Evolutionary conservation across 345 rosid species (phyloP).

Genomic region (Melastoma malabathricum): DNA sequence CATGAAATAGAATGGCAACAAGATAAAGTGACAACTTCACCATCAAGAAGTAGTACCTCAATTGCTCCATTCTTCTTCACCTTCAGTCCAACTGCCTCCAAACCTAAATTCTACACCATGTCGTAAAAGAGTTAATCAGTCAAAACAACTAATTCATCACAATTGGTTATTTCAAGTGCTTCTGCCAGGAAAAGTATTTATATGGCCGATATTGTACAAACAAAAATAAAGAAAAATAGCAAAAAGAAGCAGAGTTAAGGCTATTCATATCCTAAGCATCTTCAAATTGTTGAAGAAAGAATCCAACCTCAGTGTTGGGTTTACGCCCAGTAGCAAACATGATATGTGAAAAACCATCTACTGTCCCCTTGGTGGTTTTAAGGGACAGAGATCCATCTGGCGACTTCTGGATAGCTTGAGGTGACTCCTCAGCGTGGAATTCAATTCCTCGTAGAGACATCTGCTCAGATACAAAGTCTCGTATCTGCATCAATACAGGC

Average conservation of each 20-base stretch:
- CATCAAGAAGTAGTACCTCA: conserved; percentile 34
- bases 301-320: conserved; percentile 70
- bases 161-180: conserved; percentile 6
- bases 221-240: neutral
- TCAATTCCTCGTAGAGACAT: conserved; percentile 86
- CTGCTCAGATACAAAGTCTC: conserved; percentile 86
- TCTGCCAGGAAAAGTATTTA: neutral
- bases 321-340: conserved; percentile 98
- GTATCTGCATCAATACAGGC: conserved; percentile 31
- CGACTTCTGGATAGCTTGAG: conserved; percentile 68
- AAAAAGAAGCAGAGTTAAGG: neutral
- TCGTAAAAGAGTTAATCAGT: conserved; percentile 7
- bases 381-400: conserved; percentile 69
- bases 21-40: too few relatives aligned
- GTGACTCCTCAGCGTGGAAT: conserved; percentile 80
- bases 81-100: conserved; percentile 69
- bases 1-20: neutral
- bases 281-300: too few relatives aligned
- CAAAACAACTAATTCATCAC: neutral
- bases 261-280: too few relatives aligned
- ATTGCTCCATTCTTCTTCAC: conserved; percentile 72
- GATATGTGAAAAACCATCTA: conserved; percentile 79
- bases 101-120: conserved; percentile 66
- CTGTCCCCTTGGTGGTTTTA: conserved; percentile 74
- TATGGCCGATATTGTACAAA: neutral